These are phyloP conservation scores for Alternaria angustiovoidea DNA, from an alignment of 2,329 filamentous ascomycete genomes.

Conservation along the genomic window DNA sequence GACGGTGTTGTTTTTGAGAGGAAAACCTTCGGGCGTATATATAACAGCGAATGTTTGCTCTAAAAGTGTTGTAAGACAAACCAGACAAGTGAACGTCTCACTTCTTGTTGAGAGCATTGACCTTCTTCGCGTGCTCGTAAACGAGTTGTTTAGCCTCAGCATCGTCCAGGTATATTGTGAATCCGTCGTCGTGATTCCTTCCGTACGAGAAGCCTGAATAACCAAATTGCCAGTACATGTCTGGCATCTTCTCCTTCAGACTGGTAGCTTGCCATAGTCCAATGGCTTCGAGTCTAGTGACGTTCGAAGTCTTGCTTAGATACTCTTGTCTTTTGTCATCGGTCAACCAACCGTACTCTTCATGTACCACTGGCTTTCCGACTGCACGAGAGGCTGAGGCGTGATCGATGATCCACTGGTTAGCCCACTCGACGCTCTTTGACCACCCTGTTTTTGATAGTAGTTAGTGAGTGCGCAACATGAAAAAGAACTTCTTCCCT, in stretches of 20 bases:
- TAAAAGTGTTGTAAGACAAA: not conserved
- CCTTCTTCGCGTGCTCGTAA: constrained; percentile 2
- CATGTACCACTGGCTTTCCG: constrained; percentile 64
- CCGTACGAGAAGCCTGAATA: constrained; percentile 62
- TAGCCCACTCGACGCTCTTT: constrained; percentile 60
- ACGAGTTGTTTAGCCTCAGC: constrained; percentile 8
- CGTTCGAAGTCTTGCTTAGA: constrained; percentile 54
- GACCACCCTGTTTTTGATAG: not conserved
- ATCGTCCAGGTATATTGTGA: constrained; percentile 63
- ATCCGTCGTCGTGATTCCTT: constrained; percentile 64
- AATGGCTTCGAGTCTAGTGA: constrained; percentile 57
- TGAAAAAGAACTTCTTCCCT: not conserved
- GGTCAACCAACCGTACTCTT: constrained; percentile 65
- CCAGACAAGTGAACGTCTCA: not conserved
- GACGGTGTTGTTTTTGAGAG: not conserved
- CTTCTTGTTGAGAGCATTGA: constrained; percentile 1
- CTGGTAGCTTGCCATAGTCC: constrained; percentile 61
- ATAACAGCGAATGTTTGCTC: not conserved
- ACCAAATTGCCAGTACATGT: constrained; percentile 67
- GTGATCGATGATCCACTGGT: constrained; percentile 65
- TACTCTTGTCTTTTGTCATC: constrained; percentile 59
- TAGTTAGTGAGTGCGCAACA: not conserved
- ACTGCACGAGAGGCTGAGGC: constrained; percentile 53
- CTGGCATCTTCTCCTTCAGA: constrained; percentile 58
- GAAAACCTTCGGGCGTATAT: not conserved